These are phyloP conservation scores for Colletotrichum kahawae DNA, from an alignment of 2,329 filamentous ascomycete species.

Conservation along the genomic window DNA sequence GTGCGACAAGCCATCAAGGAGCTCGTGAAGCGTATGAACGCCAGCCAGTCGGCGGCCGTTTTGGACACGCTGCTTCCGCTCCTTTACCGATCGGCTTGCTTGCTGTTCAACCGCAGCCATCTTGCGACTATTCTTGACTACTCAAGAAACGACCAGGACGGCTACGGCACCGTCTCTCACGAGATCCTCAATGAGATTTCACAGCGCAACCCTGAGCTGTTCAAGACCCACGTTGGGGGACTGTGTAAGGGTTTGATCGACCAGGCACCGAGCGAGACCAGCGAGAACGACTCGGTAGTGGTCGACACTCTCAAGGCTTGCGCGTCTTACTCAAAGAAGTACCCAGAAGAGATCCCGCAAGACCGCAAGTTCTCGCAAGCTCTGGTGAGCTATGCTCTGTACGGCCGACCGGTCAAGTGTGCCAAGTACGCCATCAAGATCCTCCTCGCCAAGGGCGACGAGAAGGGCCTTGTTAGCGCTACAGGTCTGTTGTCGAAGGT, in stretches of 20 bases:
- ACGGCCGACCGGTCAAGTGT: conserved; percentile 79
- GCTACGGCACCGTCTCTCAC: conserved; percentile 79
- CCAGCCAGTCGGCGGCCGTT: conserved; percentile 66
- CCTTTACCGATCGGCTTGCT: conserved; percentile 80
- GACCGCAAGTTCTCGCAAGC: conserved; percentile 83
- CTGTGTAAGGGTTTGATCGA: conserved; percentile 86
- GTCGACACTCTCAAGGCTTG: conserved; percentile 94
- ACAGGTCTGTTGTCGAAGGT: conserved; percentile 82
- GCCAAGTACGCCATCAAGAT: conserved; percentile 96
- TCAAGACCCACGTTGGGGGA: conserved; percentile 91
- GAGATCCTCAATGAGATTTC: conserved; percentile 94
- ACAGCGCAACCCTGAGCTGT: conserved; percentile 83
- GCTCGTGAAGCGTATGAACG: conserved; percentile 80
- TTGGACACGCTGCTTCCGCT: conserved; percentile 83
- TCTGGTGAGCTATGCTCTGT: conserved; percentile 81
- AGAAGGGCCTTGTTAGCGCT: conserved; percentile 81
- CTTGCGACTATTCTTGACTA: conserved; percentile 88
- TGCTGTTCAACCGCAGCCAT: conserved; percentile 95
- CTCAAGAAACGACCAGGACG: conserved; percentile 82
- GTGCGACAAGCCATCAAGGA: conserved; percentile 91
- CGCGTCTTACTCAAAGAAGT: conserved; percentile 86
- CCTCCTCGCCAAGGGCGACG: conserved; percentile 74
- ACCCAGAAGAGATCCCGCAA: conserved; percentile 81
- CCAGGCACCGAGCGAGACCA: conserved; percentile 74
- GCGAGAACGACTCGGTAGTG: conserved; percentile 72